These are phyloP conservation scores for Phytophthora litchii DNA, from an alignment of 352 stramenopile species.

Conservation along the genomic window DNA sequence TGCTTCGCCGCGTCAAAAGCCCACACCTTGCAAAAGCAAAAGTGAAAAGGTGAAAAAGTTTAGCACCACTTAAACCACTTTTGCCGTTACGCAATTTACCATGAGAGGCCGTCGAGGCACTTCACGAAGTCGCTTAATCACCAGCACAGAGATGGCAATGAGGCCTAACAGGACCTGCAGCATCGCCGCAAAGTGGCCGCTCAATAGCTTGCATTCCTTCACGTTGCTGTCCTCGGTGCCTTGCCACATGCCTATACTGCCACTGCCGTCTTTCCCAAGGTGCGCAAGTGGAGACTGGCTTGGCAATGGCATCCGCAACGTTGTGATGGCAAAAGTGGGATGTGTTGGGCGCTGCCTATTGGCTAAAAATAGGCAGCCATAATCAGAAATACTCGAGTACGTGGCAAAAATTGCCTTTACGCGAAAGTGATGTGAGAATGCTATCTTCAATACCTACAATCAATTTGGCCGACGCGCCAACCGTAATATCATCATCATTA, in stretches of 20 bases:
- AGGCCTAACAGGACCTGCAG: constrained; percentile 81
- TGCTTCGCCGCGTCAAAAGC: constrained; percentile 89
- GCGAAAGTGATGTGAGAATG: too few relatives aligned
- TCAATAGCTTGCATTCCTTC: constrained; percentile 84
- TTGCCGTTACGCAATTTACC: constrained; percentile 34
- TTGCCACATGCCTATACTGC: constrained; percentile 37
- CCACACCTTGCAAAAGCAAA: constrained; percentile 57
- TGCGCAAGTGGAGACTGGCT: constrained; percentile 13
- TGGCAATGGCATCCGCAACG: constrained; percentile 1
- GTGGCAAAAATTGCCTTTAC: too few relatives aligned
- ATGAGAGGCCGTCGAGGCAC: constrained; percentile 76
- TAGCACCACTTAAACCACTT: constrained; percentile 10
- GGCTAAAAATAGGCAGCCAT: constrained; percentile 13
- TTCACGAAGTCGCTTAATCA: constrained; percentile 77
- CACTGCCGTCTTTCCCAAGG: constrained; percentile 15
- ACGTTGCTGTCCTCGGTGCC: constrained; percentile 35
- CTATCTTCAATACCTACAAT: too few relatives aligned
- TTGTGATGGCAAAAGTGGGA: constrained; percentile 24
- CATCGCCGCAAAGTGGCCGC: constrained; percentile 72
- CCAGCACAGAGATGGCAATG: constrained; percentile 84
- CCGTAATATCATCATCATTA: too few relatives aligned
- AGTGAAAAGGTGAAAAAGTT: constrained; percentile 9
- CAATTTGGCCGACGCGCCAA: too few relatives aligned
- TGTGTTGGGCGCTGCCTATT: constrained; percentile 16
- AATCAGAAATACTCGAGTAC: background rate